These are phyloP conservation scores for Yamadazyma phyllophila DNA, from an alignment of 805 yeast species.

Conservation along the genomic window DNA sequence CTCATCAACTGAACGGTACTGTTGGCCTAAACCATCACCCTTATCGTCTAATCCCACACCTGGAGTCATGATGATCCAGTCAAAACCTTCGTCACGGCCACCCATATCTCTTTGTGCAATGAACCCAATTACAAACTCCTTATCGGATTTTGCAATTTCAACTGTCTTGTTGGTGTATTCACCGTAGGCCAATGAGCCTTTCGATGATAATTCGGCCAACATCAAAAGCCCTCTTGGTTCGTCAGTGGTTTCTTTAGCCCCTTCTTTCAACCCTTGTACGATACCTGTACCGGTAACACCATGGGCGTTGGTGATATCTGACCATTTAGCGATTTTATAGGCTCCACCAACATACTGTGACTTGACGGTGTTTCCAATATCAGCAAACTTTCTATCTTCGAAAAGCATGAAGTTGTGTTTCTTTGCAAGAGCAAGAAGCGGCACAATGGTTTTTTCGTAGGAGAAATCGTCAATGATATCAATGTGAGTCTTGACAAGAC, in stretches of 20 bases:
- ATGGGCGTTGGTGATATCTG: conserved; percentile 96
- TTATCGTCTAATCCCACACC: conserved; percentile 98
- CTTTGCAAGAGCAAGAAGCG: conserved; percentile 66
- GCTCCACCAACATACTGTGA: conserved; percentile 90
- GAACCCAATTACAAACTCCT: conserved; percentile 91
- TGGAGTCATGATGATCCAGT: conserved; percentile 96
- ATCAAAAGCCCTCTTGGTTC: conserved; percentile 89
- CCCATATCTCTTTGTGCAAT: conserved; percentile 92
- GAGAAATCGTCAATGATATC: conserved; percentile 90
- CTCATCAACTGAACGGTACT: conserved; percentile 86
- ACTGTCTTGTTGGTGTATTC: conserved; percentile 85
- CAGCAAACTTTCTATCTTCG: conserved; percentile 98
- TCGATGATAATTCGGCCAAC: conserved; percentile 93
- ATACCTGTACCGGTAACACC: conserved; percentile 96
- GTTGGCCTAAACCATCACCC: conserved; percentile 95
- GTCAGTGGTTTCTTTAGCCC: conserved; percentile 62
- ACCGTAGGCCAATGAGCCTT: conserved; percentile 92
- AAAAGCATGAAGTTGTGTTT: conserved; percentile 89
- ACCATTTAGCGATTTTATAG: conserved; percentile 87
- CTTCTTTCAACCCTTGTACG: conserved; percentile 82
- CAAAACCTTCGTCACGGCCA: conserved; percentile 79
- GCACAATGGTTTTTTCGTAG: conserved; percentile 73
- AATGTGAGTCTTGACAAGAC: conserved; percentile 90
- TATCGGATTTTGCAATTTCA: conserved; percentile 84
- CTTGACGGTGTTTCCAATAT: conserved; percentile 96